Evolutionary conservation across 1,139 yeast species (phyloP), one percentile per base, ranked within the genome.

Genomic region (Casaregolazyma suthepensis): DNA sequence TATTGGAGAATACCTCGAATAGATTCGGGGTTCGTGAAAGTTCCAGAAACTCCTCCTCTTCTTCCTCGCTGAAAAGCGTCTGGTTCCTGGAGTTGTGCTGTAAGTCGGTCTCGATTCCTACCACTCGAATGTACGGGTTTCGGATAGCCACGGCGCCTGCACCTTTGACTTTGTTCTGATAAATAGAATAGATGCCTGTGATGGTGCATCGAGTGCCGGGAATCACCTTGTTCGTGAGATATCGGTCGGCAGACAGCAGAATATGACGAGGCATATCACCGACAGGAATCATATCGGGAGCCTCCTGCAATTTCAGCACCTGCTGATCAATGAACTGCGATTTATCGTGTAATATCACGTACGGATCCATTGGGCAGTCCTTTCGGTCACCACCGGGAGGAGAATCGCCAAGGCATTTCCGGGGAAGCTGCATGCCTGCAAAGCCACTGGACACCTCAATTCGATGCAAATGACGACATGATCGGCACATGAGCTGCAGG

Each of bases 221-320:
- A 37, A 91, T 87, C 31, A 93, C 93, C 59, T 81, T 83, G 72
- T 93, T 93, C 23, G 97, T 86, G 68, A 93, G 75, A 61, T 88
- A 87, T 60, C 99, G 79, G 67, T 94, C 99, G 19, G 91, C 88
- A 50, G 94, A 88, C 61, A 94, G 76, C 57, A 89, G 70, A 51
- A 94, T 86, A 65, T 93, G 96, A 62, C 99, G 82, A 13, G 99
- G 99, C 91, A 93, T 86, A 73, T 93, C 99, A 59, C 99, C 99
- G 19, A 93, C 96, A 1, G 99, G 99, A 0, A 93, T 98, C 85
- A 88, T 87, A 68, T 93, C 99, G 13, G 99, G 98, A 15, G 95
- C 79, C 67, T 93, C 99, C 69, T 93, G 99, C 53, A 94, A 76
- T 68, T 94, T 94, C 65, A 94, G 77, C 23, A 87, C 83, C 70